Percentiles rank a stretch among this genome's conserved stretches.
Evolutionary conservation across 768 basidiomycete species (phyloP).

Genomic region (Myochromella boudieri): DNA sequence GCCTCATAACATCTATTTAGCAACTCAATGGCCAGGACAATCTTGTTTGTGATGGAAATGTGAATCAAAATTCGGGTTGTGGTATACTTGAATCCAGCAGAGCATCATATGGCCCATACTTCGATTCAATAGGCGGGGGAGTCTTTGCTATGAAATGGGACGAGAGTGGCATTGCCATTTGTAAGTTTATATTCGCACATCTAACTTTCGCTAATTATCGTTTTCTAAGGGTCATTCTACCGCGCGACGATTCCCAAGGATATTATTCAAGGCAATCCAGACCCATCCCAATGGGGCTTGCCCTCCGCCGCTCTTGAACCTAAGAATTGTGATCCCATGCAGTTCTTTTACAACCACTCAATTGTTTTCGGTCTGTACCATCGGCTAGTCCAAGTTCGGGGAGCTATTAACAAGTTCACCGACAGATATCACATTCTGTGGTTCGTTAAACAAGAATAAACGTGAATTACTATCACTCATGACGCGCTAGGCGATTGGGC

Average conservation of each 20-base stretch:
- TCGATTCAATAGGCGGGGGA: conserved; percentile 79
- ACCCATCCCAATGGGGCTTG: conserved; percentile 66
- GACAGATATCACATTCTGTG: conserved; percentile 86
- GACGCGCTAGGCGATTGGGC: conserved; percentile 73
- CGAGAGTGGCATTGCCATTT: conserved; percentile 69
- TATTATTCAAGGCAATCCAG: conserved; percentile 57
- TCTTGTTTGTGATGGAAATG: conserved; percentile 51
- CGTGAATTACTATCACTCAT: no score
- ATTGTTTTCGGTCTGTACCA: conserved; percentile 67
- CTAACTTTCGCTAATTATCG: conserved; percentile 4
- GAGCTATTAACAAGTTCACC: neutral
- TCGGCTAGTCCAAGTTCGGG: conserved; percentile 23
- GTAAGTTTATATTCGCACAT: conserved; percentile 40
- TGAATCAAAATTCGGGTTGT: conserved; percentile 69
- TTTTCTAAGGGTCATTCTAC: conserved; percentile 71
- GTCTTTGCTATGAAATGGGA: conserved; percentile 93
- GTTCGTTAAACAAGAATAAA: no score
- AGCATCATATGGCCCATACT: conserved; percentile 81
- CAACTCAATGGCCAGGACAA: conserved; percentile 50
- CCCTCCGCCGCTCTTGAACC: conserved; percentile 64
- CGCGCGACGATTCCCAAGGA: conserved; percentile 74
- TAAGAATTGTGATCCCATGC: conserved; percentile 51
- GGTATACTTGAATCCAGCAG: conserved; percentile 77
- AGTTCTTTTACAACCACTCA: conserved; percentile 67
- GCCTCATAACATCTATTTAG: conserved; percentile 22